Evolutionary conservation across 768 basidiomycete species (phyloP).

Genomic region (Boletus rubropictus): DNA sequence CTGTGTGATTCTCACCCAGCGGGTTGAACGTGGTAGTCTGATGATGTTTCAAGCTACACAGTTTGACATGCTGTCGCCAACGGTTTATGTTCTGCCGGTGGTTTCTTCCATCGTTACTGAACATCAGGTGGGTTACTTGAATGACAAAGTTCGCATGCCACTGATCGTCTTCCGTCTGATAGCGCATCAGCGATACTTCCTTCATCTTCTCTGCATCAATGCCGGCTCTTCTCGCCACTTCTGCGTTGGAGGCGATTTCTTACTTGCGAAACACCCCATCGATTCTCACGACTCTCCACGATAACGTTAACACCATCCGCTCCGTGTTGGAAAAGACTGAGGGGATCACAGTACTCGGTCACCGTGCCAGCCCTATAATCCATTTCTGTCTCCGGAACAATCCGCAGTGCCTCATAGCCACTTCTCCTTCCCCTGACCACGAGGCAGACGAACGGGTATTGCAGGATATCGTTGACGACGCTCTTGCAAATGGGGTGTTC

Average conservation of each 20-base stretch:
- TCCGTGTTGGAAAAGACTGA: constrained; percentile 75
- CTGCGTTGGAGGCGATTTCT: constrained; percentile 80
- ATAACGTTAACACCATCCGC: constrained; percentile 77
- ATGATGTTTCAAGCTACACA: constrained; percentile 56
- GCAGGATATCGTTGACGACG: constrained; percentile 92
- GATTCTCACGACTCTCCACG: constrained; percentile 69
- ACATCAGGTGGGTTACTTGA: constrained; percentile 64
- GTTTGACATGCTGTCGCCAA: constrained; percentile 86
- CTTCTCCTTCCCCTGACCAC: constrained; percentile 40
- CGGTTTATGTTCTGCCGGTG: constrained; percentile 77
- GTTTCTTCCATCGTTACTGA: constrained; percentile 84
- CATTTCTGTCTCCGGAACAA: constrained; percentile 62
- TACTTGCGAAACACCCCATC: constrained; percentile 71
- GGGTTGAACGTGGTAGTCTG: background rate
- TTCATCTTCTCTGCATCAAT: constrained; percentile 96
- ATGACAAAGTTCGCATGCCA: background rate
- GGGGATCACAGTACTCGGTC: constrained; percentile 77
- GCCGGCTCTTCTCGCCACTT: constrained; percentile 84
- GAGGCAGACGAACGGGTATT: constrained; percentile 71
- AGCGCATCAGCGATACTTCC: constrained; percentile 93
- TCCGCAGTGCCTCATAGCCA: constrained; percentile 16
- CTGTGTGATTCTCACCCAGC: constrained; percentile 45
- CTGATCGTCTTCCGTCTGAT: background rate
- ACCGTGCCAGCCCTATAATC: constrained; percentile 81
- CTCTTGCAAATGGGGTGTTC: constrained; percentile 73